These are phyloP conservation scores for Fonsecaea nubica DNA, from an alignment of 2,329 filamentous ascomycete species.

Conservation along the genomic window DNA sequence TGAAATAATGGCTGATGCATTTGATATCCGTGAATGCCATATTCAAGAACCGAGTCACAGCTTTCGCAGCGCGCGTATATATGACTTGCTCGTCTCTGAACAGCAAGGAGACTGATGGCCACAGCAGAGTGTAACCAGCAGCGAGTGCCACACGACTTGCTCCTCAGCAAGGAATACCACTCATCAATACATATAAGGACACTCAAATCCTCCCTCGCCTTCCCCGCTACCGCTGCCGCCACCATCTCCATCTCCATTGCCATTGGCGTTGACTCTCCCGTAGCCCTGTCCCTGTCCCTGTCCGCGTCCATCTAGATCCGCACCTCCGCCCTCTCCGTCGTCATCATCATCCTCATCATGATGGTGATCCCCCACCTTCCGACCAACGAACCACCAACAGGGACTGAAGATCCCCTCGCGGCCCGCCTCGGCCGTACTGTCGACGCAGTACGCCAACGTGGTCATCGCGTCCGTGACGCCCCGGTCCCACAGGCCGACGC, in stretches of 20 bases:
- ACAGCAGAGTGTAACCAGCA: background rate
- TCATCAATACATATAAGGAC: background rate
- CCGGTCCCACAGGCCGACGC: slow-evolving; percentile 32
- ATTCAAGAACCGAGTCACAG: background rate
- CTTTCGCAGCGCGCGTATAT: background rate
- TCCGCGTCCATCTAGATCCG: background rate
- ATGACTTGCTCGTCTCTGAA: background rate
- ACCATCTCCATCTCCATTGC: background rate
- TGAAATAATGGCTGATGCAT: slow-evolving; percentile 5
- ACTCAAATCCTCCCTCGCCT: background rate
- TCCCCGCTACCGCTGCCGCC: background rate
- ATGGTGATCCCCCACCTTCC: slow-evolving; percentile 20
- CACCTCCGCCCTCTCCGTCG: background rate
- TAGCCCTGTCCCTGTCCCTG: too few relatives aligned
- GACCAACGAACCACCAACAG: slow-evolving; percentile 39
- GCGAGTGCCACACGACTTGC: background rate
- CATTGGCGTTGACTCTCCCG: background rate
- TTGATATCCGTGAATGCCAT: background rate
- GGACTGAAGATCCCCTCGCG: slow-evolving; percentile 36
- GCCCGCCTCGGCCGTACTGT: slow-evolving; percentile 30
- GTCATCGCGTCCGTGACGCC: slow-evolving; percentile 30
- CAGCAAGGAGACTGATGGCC: background rate
- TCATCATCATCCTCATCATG: too few relatives aligned
- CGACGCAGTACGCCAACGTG: slow-evolving; percentile 33
- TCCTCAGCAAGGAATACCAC: background rate